These are phyloP conservation scores for Antrodiella citrinella DNA, from an alignment of 768 basidiomycete species.

Conservation along the genomic window DNA sequence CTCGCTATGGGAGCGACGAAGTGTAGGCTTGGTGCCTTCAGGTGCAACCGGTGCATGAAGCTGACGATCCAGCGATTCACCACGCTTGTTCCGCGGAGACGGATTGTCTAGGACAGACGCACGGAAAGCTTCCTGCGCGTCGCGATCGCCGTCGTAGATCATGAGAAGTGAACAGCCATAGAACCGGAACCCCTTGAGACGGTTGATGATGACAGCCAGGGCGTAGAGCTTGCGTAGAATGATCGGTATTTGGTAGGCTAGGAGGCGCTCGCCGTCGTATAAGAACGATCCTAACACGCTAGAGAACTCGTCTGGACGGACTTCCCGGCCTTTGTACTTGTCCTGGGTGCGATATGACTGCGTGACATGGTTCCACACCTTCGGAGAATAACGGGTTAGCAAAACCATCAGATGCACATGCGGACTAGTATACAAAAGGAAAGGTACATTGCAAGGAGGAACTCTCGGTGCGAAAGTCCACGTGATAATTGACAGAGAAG, in stretches of 20 bases:
- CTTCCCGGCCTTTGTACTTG: conserved; percentile 92
- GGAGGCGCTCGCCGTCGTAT: conserved; percentile 70
- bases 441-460: not conserved
- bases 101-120: conserved; percentile 56
- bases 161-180: conserved; percentile 95
- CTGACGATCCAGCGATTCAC: conserved; percentile 68
- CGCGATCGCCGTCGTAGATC: conserved; percentile 94
- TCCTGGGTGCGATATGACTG: conserved; percentile 87
- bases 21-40: conserved; percentile 30
- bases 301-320: conserved; percentile 80
- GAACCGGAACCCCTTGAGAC: conserved; percentile 92
- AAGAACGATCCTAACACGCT: conserved; percentile 78
- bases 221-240: conserved; percentile 88
- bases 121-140: conserved; percentile 72
- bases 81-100: conserved; percentile 59
- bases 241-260: conserved; percentile 87
- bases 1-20: conserved; percentile 76
- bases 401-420: conserved; percentile 1
- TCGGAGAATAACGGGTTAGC: conserved; percentile 7
- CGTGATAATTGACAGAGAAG: conserved; percentile 1
- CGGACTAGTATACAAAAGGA: not conserved
- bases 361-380: conserved; percentile 91
- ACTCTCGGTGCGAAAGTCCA: not conserved
- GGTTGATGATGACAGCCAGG: conserved; percentile 85
- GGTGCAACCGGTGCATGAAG: conserved; percentile 18